phyloP scores from a whole-genome alignment of 495 filamentous ascomycete species.

The Astrothelium subdiscretum region DNA sequence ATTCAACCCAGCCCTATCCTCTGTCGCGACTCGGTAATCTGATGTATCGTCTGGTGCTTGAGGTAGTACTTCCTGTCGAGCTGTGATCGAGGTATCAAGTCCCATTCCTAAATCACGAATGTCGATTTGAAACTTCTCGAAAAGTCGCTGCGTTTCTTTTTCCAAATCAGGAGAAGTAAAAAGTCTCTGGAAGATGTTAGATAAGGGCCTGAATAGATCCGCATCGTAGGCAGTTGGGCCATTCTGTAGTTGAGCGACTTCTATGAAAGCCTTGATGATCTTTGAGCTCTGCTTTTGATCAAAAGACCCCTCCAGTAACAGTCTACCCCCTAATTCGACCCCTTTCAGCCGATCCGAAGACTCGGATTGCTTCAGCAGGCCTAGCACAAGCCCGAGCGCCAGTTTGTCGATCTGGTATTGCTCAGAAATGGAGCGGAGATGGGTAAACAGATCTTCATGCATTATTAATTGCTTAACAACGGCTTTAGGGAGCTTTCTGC shows the following conservation, averaged over 20 bases:
- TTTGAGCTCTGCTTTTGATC: neutral
- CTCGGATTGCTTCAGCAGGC: conserved; percentile 49
- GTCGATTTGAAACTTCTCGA: conserved; percentile 52
- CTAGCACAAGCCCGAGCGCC: conserved; percentile 57
- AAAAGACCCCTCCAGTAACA: neutral
- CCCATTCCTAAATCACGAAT: conserved; percentile 58
- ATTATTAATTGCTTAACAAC: conserved; percentile 60
- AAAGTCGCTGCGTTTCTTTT: conserved; percentile 37
- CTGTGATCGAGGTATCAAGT: conserved; percentile 53
- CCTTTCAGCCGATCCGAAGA: neutral
- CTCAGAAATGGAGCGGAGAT: conserved; percentile 48
- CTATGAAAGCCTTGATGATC: neutral
- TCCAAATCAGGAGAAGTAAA: neutral
- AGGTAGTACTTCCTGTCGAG: conserved; percentile 18
- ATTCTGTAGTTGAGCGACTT: neutral
- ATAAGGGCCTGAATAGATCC: neutral
- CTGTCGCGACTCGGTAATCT: neutral
- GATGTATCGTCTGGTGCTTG: conserved; percentile 7
- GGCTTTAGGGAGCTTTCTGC: conserved; percentile 43
- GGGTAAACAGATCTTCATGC: conserved; percentile 43
- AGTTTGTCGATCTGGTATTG: conserved; percentile 62
- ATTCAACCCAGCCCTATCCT: neutral
- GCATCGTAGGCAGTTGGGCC: neutral
- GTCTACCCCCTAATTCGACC: neutral
- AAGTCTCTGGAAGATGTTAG: neutral